Evolutionary conservation across 768 basidiomycete genomes (phyloP).

Genomic region (Neoboletus subvelutipes): DNA sequence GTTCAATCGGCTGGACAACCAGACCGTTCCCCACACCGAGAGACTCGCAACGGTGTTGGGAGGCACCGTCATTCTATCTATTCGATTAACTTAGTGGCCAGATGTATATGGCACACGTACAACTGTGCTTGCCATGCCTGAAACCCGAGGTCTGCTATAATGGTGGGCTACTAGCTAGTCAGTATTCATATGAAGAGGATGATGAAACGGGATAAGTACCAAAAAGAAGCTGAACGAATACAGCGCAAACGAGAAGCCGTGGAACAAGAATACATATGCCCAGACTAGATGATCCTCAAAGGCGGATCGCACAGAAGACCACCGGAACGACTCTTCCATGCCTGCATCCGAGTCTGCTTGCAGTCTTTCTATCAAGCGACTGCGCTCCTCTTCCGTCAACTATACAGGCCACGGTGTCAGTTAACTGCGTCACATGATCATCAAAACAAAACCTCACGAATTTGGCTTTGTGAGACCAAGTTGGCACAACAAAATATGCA

Average conservation of each 20-base stretch:
- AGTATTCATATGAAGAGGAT: not conserved
- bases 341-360: constrained; percentile 55
- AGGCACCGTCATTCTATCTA: constrained; percentile 52
- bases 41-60: constrained; percentile 53
- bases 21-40: constrained; percentile 50
- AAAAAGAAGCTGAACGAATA: constrained; percentile 61
- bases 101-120: constrained; percentile 30
- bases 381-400: constrained; percentile 54
- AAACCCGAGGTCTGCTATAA: constrained; percentile 57
- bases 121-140: constrained; percentile 60
- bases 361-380: constrained; percentile 48
- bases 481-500: constrained; percentile 56
- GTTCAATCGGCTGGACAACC: constrained; percentile 47
- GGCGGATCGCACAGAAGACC: constrained; percentile 56
- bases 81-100: not conserved
- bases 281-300: constrained; percentile 58
- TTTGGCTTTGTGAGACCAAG: constrained; percentile 57
- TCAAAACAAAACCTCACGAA: constrained; percentile 40
- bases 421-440: not conserved
- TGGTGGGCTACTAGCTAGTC: constrained; percentile 46
- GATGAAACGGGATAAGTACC: constrained; percentile 25
- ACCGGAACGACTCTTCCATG: constrained; percentile 52
- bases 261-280: constrained; percentile 60
- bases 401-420: constrained; percentile 23
- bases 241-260: constrained; percentile 58